Base-by-base conservation (phyloP, 805 yeast genomes). In the Candida fluviatilis region DNA sequence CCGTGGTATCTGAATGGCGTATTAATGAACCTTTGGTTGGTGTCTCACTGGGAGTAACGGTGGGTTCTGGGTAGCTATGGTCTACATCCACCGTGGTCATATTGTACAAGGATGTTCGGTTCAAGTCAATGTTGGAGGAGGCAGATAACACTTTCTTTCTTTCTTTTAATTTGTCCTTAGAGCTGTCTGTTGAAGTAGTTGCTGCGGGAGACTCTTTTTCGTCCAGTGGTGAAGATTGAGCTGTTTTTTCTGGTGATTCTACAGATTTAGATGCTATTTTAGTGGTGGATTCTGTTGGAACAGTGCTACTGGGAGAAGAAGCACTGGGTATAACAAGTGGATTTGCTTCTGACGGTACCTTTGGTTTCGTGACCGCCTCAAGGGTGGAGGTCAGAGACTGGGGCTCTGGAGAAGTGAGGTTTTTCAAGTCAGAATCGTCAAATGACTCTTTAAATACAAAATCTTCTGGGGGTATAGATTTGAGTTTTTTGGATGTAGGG, bases 371-470 rank as follows among this genome's bases (percentile, higher is more conserved):
- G n/a, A 21, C 10, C 6, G 24, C 6, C 10, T 21, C 24, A 6
- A 21, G 24, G 6, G 24, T 21, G 6, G 24, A 21, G 8, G 24
- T 21, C 24, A 21, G 10, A 10, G 24, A 21, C 10, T 21, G 24
- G 6, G 8, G 24, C 24, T 21, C 24, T 6, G 24, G 24, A 6
- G 24, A 21, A 6, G 6, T 21, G 24, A 16, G 5, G 13, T 34
- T 29, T n/a, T 32, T 27, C 18, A 23, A 6, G 12, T 14, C 29
- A 13, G 25, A 31, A 16, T 49, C 62, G 36, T 60, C 62, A 37
- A 59, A 58, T 26, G 55, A 53, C 38, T 62, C 68, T 34, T 47
- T 46, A 37, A 61, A 62, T 3, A 60, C 36, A 40, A 57, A 57
- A 15, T 25, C 38, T 8, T 59, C 67, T 18, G 58, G 51, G 4